Percentiles rank a stretch among this genome's conserved stretches.
These are phyloP conservation scores for Orbilia javanica DNA, from an alignment of 2,329 filamentous ascomycete species.

Conservation along the genomic window DNA sequence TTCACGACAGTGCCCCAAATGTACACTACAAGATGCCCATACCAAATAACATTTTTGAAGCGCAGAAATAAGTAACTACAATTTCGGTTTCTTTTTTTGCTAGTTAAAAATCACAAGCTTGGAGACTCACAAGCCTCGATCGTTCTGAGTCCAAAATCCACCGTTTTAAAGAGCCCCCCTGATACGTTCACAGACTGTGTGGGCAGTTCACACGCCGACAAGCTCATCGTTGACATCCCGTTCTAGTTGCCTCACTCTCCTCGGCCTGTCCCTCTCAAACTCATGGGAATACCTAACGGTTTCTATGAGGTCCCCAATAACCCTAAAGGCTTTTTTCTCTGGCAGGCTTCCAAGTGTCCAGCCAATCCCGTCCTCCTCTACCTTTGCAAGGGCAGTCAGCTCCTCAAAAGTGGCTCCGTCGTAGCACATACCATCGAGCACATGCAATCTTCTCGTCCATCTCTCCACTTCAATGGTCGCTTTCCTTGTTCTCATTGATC, in stretches of 20 bases:
- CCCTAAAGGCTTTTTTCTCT: conserved; percentile 16
- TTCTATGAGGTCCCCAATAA: conserved; percentile 30
- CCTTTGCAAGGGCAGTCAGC: conserved; percentile 58
- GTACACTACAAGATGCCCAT: background rate
- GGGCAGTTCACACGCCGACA: conserved; percentile 3
- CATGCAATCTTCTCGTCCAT: conserved; percentile 59
- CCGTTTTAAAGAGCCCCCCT: background rate
- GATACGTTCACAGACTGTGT: too few species aligned
- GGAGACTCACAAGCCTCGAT: background rate
- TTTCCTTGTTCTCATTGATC: conserved; percentile 57
- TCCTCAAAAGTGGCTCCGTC: conserved; percentile 60
- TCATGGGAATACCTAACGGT: conserved; percentile 21
- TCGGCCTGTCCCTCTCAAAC: conserved; percentile 20
- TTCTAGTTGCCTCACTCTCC: conserved; percentile 10
- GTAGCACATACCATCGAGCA: conserved; percentile 59
- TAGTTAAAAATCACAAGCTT: background rate
- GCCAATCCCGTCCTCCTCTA: conserved; percentile 59
- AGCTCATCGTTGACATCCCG: conserved; percentile 48
- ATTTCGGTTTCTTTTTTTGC: background rate
- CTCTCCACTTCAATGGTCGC: conserved; percentile 57
- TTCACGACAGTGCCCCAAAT: background rate
- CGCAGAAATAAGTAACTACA: background rate
- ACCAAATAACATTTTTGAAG: background rate
- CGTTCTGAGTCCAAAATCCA: background rate
- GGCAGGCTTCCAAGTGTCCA: conserved; percentile 54